Evolutionary conservation across 306 rosid species (phyloP).

Genomic region (Sphenostylis stenocarpa): DNA sequence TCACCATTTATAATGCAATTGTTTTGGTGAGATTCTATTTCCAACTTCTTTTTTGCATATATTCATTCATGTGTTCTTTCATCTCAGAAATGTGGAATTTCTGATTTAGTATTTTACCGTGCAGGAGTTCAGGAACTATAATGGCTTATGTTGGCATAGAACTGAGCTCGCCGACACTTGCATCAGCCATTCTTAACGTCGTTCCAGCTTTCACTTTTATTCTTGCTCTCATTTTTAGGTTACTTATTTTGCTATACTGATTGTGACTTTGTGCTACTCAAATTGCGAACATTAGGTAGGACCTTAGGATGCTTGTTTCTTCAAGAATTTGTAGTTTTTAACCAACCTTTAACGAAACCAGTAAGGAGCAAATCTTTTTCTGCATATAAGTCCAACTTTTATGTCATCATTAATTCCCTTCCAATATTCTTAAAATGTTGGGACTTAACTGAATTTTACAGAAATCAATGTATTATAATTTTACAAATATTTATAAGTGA

Average conservation of each 20-base stretch:
- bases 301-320: background rate
- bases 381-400: no score
- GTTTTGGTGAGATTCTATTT: background rate
- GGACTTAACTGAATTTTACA: no score
- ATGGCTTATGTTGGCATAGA: constrained; percentile 46
- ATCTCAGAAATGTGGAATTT: background rate
- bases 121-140: constrained; percentile 39
- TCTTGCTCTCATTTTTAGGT: constrained; percentile 57
- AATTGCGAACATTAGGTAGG: background rate
- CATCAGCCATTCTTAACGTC: constrained; percentile 50
- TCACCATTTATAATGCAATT: no score
- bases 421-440: no score
- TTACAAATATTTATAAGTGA: no score
- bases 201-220: constrained; percentile 61
- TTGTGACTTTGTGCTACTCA: background rate
- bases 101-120: background rate
- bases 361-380: background rate
- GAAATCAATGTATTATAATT: no score
- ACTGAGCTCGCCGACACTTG: constrained; percentile 54
- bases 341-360: no score
- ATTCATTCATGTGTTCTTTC: background rate
- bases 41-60: background rate
- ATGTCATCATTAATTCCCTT: no score
- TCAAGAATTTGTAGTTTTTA: background rate
- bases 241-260: background rate